Evolutionary conservation across 805 yeast genomes (phyloP), one percentile per base, ranked within the genome.

Genomic region (Millerozyma miso): DNA sequence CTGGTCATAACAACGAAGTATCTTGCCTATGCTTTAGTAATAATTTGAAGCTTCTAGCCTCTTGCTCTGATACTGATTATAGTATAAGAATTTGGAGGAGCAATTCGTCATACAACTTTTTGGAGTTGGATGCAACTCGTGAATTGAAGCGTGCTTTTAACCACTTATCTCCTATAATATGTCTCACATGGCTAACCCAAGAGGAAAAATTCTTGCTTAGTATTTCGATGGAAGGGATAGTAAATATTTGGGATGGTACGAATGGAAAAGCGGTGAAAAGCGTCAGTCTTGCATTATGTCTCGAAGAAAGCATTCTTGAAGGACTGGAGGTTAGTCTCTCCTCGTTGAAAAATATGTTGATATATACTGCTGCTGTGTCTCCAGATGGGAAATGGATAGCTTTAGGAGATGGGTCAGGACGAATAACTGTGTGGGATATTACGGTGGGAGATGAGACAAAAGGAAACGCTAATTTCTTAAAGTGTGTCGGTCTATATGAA

Each of bases 11-110:
- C 7, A 76, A 77, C 37, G 69, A 79, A 1, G 74, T 86, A 5
- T 72, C 85, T 13, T 63, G 64, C 4, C 65, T 89, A 3, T 58
- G 66, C 23, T 87, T 83, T 56, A 80, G 83, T 52, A 46, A 56
- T 4, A 58, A 60, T 2, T 66, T 73, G 13, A 79, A 78, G 50
- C 59, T 83, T 23, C 65, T 90, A 33, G 80, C 88, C 3, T 80
- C 90, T 2, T 81, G 87, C 6, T 81, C 95, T 1, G 95, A 87
- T 56, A 52, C 40, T 18, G 97, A 90, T 58, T 74, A 77, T 43
- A 68, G 76, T 0, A 72, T 89, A 6, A 76, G 87, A 51, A 68
- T 88, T 16, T 90, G 96, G 96, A 77, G 74, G 53, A 84, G 88
- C 31, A 74, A 74, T 19, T 76, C 80, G 26, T 63, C 77, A 18